Conservation (phyloP, 768 basidiomycete species). For the Agaricus blazei region DNA sequence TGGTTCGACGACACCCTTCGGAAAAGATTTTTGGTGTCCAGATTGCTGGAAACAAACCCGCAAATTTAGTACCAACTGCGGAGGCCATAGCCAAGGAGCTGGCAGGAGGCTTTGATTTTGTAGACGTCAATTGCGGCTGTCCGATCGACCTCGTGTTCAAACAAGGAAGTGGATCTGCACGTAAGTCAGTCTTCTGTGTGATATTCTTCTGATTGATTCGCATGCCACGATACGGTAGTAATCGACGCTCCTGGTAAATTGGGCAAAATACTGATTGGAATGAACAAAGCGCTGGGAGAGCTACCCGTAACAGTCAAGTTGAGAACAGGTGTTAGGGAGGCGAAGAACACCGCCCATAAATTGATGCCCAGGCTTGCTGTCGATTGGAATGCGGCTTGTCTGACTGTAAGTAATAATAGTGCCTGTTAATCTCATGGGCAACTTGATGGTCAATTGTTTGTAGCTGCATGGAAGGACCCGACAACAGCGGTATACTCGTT, state of each 20-base stretch:
- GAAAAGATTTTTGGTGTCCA: conserved; percentile 90
- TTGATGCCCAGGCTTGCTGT: conserved; percentile 74
- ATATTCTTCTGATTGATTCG: neutral
- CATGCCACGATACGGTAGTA: conserved; percentile 38
- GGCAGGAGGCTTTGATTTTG: conserved; percentile 71
- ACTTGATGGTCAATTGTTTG: neutral
- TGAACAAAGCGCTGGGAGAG: conserved; percentile 87
- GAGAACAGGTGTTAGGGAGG: conserved; percentile 91
- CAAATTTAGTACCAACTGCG: conserved; percentile 70
- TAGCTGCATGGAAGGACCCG: conserved; percentile 95
- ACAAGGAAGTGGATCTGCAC: conserved; percentile 82
- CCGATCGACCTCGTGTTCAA: conserved; percentile 97
- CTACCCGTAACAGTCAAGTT: conserved; percentile 89
- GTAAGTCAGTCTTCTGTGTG: conserved; percentile 39
- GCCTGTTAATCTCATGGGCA: neutral
- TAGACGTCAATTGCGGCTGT: conserved; percentile 95
- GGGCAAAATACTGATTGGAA: conserved; percentile 83
- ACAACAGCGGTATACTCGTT: conserved; percentile 89
- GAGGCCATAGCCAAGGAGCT: conserved; percentile 76
- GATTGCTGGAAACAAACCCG: conserved; percentile 84
- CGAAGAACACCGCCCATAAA: conserved; percentile 83
- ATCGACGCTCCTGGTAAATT: conserved; percentile 79
- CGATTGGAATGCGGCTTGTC: conserved; percentile 42
- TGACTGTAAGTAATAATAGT: conserved; percentile 30
- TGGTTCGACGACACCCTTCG: conserved; percentile 83